phyloP scores from a whole-genome alignment of 2,329 filamentous ascomycete species.

The Talaromyces pinophilus region DNA sequence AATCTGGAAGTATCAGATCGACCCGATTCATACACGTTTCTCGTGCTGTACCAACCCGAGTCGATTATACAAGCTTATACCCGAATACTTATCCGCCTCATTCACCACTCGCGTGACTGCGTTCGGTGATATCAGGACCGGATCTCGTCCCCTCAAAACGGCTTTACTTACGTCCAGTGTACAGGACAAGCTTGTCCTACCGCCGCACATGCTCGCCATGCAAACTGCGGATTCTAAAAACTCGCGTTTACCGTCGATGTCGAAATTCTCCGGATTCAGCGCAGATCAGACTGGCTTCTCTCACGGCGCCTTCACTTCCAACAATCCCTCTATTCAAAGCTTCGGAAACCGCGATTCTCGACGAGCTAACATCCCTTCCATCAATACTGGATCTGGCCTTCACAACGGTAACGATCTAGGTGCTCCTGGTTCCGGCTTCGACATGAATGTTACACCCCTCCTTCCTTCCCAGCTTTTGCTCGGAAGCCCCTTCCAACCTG shows the following conservation, averaged over 20 bases:
- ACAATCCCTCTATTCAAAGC: slow-evolving; percentile 68
- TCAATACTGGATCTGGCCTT: slow-evolving; percentile 75
- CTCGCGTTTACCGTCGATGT: slow-evolving; percentile 69
- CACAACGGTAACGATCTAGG: slow-evolving; percentile 71
- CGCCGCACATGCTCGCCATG: slow-evolving; percentile 85
- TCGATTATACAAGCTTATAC: slow-evolving; percentile 1
- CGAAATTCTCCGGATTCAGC: slow-evolving; percentile 73
- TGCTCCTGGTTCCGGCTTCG: slow-evolving; percentile 83
- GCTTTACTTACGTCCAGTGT: slow-evolving; percentile 74
- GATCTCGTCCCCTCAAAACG: slow-evolving; percentile 64
- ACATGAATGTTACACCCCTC: slow-evolving; percentile 98
- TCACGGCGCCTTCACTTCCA: slow-evolving; percentile 86
- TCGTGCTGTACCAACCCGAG: background rate
- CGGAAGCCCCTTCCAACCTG: slow-evolving; percentile 94
- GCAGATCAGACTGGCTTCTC: slow-evolving; percentile 83
- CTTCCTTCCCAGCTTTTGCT: slow-evolving; percentile 92
- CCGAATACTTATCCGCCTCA: background rate
- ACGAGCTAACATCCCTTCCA: slow-evolving; percentile 79
- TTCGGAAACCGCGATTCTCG: slow-evolving; percentile 86
- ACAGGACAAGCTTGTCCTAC: slow-evolving; percentile 79
- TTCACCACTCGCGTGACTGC: slow-evolving; percentile 23
- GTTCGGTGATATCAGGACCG: slow-evolving; percentile 29
- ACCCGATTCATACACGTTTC: background rate
- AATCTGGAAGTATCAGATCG: background rate
- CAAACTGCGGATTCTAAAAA: slow-evolving; percentile 72